Evolutionary conservation across 371 early-diverging fungal genomes (phyloP).

Genomic region (Zychaea mexicana): DNA sequence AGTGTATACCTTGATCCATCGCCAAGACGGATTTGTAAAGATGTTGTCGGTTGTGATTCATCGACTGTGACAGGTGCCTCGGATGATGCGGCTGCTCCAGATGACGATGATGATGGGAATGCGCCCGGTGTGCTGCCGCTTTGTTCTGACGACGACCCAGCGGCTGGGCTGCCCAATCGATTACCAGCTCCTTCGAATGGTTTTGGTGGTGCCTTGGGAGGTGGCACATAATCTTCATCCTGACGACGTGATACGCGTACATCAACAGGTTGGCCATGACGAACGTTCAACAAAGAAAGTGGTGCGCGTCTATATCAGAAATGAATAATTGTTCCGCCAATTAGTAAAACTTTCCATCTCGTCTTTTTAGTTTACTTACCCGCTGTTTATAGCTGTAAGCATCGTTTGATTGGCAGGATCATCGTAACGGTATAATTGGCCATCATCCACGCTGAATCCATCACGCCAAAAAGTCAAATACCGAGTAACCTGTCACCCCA

Average conservation of each 20-base stretch:
- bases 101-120: constrained; percentile 33
- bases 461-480: constrained; percentile 93
- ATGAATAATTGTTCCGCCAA: not conserved
- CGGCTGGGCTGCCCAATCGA: constrained; percentile 74
- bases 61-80: constrained; percentile 54
- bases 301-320: constrained; percentile 84
- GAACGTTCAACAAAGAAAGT: constrained; percentile 83
- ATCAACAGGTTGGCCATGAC: constrained; percentile 90
- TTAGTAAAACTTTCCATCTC: not conserved
- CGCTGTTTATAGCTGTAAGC: constrained; percentile 83
- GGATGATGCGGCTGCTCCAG: constrained; percentile 30
- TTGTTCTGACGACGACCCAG: constrained; percentile 22
- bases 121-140: constrained; percentile 36
- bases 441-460: constrained; percentile 96
- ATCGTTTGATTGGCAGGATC: constrained; percentile 88
- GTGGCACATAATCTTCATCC: constrained; percentile 87
- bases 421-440: constrained; percentile 80
- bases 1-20: constrained; percentile 76
- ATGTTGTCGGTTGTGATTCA: constrained; percentile 76
- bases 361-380: constrained; percentile 50
- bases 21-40: constrained; percentile 87
- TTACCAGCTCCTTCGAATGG: constrained; percentile 88
- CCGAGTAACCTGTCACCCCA: constrained; percentile 61
- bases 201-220: constrained; percentile 74
- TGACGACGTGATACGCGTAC: constrained; percentile 82